Evolutionary conservation across 352 stramenopile species (phyloP), one percentile per base, ranked within the genome.

Genomic region (Phytophthora pistaciae): DNA sequence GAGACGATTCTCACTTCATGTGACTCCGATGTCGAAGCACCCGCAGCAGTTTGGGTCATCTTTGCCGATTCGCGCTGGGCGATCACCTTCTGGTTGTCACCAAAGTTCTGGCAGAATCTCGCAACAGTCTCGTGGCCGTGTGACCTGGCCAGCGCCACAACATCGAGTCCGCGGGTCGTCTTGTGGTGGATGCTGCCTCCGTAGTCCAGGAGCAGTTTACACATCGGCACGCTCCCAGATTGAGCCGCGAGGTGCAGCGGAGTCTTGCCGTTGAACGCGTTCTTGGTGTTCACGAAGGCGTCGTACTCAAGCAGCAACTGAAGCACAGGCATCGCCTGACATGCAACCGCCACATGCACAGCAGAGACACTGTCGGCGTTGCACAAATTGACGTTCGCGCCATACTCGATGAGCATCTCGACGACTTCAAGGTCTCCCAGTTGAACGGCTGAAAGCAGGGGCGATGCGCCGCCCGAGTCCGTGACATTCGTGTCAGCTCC

Each of bases 181-280:
- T 70, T 70, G 59, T 70, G 63, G 27, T 61, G 72, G 52, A 77
- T 74, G 29, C 68, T 74, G 21, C 55, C 73, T n/a, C 76, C 75
- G 46, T 79, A 63, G 16, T 64, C 58, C 23, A 87, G 38, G n/a
- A 92, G 70, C 33, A 90, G 31, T 48, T 87, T 72, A 52, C 82
- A 90, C 50, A 90, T 87, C 14, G 61, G 59, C 49, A 79, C 64
- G 64, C 78, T 82, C n/a, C 85, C 85, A 3, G 61, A 75, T 53
- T 89, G 82, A 0, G 84, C 81, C 0, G 83, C 85, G 14, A 91
- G 79, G 20, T 90, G 79, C n/a, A 91, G 61, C 18, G 84, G 79
- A 1, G 85, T 91, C 63, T 85, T 85, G 54, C 75, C 70, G 31
- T 84, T 85, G 64, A 82, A 79, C 5, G 70, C 49, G 52, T 89